Percentiles rank a stretch among this genome's conserved stretches.
These are phyloP conservation scores for Tetrapisispora arboricola DNA, from an alignment of 805 yeast species.

Conservation along the genomic window DNA sequence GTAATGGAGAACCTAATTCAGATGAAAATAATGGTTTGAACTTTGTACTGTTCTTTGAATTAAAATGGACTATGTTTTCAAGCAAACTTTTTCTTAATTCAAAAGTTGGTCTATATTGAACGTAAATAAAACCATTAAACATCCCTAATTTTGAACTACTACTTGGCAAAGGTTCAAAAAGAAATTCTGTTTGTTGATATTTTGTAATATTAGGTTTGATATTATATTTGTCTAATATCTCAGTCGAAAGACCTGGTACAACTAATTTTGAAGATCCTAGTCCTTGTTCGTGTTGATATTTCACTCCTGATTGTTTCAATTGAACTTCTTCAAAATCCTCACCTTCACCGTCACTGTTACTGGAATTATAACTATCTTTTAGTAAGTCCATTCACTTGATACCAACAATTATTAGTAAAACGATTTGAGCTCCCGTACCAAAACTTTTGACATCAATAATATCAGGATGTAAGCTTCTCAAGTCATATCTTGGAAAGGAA, in stretches of 20 bases:
- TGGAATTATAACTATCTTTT: conserved; percentile 8
- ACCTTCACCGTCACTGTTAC: conserved; percentile 7
- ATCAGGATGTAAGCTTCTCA: too few species aligned
- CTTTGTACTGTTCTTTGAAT: neutral
- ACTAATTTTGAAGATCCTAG: conserved; percentile 1
- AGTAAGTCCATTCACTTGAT: conserved; percentile 14
- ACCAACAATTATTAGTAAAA: neutral
- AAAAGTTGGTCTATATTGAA: conserved; percentile 18
- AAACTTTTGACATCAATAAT: neutral
- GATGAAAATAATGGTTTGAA: conserved; percentile 16
- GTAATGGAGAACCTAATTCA: conserved; percentile 19
- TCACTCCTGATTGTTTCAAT: too few species aligned
- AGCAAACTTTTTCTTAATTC: conserved; percentile 11
- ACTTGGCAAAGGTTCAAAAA: neutral
- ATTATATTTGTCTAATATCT: conserved; percentile 17
- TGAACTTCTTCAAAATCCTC: neutral
- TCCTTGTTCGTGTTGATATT: too few species aligned
- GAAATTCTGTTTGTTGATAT: neutral
- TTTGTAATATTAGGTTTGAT: conserved; percentile 5
- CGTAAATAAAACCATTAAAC: conserved; percentile 12
- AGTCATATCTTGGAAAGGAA: too few species aligned
- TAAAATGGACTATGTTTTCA: conserved; percentile 1
- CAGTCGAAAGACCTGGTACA: conserved; percentile 13
- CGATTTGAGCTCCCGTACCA: neutral
- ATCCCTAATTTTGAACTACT: neutral